phyloP scores from a whole-genome alignment of 768 basidiomycete genomes.

The Termitomyces sp. region DNA sequence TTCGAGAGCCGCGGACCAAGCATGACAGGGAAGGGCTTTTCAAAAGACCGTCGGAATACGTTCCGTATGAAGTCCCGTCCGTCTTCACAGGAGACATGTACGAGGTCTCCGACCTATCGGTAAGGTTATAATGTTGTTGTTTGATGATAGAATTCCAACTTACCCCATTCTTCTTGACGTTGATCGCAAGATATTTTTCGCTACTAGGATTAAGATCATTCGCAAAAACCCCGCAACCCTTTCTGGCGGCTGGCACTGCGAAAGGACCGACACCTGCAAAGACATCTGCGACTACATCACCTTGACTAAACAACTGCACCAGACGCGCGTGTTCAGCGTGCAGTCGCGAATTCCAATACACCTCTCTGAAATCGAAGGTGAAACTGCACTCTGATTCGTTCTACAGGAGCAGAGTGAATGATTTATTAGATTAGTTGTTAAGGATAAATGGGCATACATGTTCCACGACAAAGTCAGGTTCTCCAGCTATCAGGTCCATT shows the following conservation, averaged over 20 bases:
- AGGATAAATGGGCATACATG: slow-evolving; percentile 47
- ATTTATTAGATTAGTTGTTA: neutral
- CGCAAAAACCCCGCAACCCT: slow-evolving; percentile 83
- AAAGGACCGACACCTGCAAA: slow-evolving; percentile 99
- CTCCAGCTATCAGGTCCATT: slow-evolving; percentile 96
- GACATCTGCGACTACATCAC: slow-evolving; percentile 85
- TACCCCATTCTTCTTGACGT: slow-evolving; percentile 76
- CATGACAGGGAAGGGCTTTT: slow-evolving; percentile 63
- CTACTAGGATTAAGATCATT: slow-evolving; percentile 95
- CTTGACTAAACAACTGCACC: slow-evolving; percentile 63
- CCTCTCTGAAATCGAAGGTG: slow-evolving; percentile 89
- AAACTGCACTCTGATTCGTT: slow-evolving; percentile 83
- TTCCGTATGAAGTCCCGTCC: slow-evolving; percentile 80
- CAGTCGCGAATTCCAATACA: slow-evolving; percentile 98
- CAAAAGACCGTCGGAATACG: slow-evolving; percentile 46
- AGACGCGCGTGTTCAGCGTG: slow-evolving; percentile 89
- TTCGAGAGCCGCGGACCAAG: slow-evolving; percentile 45
- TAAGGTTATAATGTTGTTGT: slow-evolving; percentile 3
- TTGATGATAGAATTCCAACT: slow-evolving; percentile 16
- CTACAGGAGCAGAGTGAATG: slow-evolving; percentile 32
- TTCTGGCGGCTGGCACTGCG: slow-evolving; percentile 87
- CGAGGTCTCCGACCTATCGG: slow-evolving; percentile 60
- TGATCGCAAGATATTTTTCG: slow-evolving; percentile 67
- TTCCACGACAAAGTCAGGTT: slow-evolving; percentile 79
- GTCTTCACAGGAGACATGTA: slow-evolving; percentile 76